Base-by-base conservation (phyloP, 2,329 filamentous ascomycete species). In the Calycina herbarum region DNA sequence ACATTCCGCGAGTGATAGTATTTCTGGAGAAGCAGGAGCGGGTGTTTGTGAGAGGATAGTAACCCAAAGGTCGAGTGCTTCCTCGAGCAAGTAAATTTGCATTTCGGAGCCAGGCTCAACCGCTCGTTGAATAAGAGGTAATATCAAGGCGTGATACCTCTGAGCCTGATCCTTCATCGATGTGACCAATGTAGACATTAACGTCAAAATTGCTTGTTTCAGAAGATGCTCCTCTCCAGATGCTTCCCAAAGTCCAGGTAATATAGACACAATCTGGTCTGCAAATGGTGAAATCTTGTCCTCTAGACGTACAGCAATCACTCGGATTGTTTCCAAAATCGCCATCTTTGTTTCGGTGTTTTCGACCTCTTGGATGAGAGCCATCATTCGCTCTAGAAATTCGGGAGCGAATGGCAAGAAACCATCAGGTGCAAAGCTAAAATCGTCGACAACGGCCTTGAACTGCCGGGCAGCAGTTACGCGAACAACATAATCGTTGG, bases 401-500 rank as follows among this genome's bases (percentile, higher is more conserved):
- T 89, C 85, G 0, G 90, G 83, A 0, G 92, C 91, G 75, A 89
- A 95, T 0, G 93, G 92, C 61, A 91, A 75, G 76, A 98, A 97
- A 11, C 82, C 80, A 4, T 90, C 85, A 1, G 88, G 83, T 11
- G 85, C 84, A 76, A 97, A 98, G 62, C 90, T 90, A 76, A 94
- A 93, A 56, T 96, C 93, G 72, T 97, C 90, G 0, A 92, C 87
- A 56, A 97, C 86, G 70, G 86, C 85, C 71, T 90, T 89, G 61
- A 99, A 85, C 72, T 96, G 92, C 64, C 94, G 86, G 5, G 92
- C 95, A 2, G 95, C 93, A 1, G 94, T 97, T 63, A 98, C 89
- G 15, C 93, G 88, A 38, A 99, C 95, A 0, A 98, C 94, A 62
- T 93, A 84, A 74, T 99, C 95, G 74, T 99, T 99, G 66, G 88